These are phyloP conservation scores for Cyberlindnera bimundalis DNA, from an alignment of 805 yeast genomes.

Conservation along the genomic window DNA sequence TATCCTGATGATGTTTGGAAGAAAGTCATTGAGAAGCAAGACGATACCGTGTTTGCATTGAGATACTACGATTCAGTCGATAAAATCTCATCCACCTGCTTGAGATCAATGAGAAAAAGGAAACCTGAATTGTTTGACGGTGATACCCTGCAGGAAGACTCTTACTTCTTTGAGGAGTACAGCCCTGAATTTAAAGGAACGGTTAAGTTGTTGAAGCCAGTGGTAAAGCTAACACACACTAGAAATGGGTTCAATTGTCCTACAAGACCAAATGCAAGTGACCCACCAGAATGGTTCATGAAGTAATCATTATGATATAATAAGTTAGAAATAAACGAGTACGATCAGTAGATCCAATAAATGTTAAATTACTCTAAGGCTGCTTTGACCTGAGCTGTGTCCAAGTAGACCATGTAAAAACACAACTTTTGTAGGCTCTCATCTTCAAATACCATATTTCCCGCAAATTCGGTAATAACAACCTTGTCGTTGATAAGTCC, in stretches of 20 bases:
- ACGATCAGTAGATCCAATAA: too few species aligned
- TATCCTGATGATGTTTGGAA: slow-evolving; percentile 7
- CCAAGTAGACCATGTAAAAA: slow-evolving; percentile 3
- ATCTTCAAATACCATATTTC: slow-evolving; percentile 1
- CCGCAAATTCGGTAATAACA: not conserved
- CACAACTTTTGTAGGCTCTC: not conserved
- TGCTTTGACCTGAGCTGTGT: not conserved
- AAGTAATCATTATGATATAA: too few species aligned
- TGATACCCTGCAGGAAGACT: not conserved
- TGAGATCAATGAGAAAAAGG: slow-evolving; percentile 7
- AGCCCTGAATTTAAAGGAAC: slow-evolving; percentile 4
- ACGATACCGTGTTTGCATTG: slow-evolving; percentile 1
- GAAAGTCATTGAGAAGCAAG: slow-evolving; percentile 1
- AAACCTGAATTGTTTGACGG: slow-evolving; percentile 9
- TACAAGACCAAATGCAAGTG: slow-evolving; percentile 6
- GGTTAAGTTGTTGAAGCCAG: slow-evolving; percentile 6
- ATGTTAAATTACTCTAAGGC: not conserved
- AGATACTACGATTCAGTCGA: slow-evolving; percentile 11
- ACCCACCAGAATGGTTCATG: slow-evolving; percentile 2
- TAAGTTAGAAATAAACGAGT: too few species aligned
- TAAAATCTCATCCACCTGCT: slow-evolving; percentile 8
- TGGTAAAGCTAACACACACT: slow-evolving; percentile 3
- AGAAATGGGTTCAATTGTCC: slow-evolving; percentile 6
- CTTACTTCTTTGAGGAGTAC: slow-evolving; percentile 6
- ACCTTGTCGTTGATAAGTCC: not conserved